Conservation (phyloP, 306 rosid species). For the Hippophae gyantsensis region DNA sequence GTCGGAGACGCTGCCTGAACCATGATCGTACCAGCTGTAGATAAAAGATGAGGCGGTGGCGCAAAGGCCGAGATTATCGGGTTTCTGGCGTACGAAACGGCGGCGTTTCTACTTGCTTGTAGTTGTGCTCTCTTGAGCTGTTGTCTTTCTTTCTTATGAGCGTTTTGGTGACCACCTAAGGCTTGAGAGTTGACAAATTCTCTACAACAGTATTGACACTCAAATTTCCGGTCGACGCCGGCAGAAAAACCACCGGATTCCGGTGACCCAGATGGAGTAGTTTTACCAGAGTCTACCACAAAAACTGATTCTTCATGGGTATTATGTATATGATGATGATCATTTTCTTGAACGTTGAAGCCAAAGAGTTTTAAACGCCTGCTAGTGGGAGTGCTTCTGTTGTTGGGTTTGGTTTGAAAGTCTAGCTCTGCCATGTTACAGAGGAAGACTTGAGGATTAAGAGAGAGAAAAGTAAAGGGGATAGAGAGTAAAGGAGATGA, state of each 20-base stretch:
- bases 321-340: too few relatives aligned
- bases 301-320: constrained; percentile 15
- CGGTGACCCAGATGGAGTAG: constrained; percentile 60
- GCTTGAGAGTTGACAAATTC: constrained; percentile 98
- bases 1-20: constrained; percentile 25
- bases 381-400: constrained; percentile 25
- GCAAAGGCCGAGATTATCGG: constrained; percentile 88
- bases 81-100: constrained; percentile 69
- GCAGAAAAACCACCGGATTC: constrained; percentile 50
- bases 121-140: constrained; percentile 85
- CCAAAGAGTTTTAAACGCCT: constrained; percentile 77
- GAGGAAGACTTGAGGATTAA: not conserved
- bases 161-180: constrained; percentile 97
- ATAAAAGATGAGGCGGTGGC: constrained; percentile 72
- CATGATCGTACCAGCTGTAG: constrained; percentile 50
- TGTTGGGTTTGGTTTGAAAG: constrained; percentile 34
- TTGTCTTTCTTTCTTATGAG: constrained; percentile 94
- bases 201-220: constrained; percentile 90
- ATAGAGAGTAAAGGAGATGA: constrained; percentile 21
- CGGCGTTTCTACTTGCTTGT: constrained; percentile 73
- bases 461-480: not conserved
- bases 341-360: constrained; percentile 66
- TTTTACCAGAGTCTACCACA: constrained; percentile 36
- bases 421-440: constrained; percentile 35
- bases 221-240: constrained; percentile 76